Evolutionary conservation across 176 grass and related monocot genomes (phyloP).

Genomic region (Phoenix roebelenii): DNA sequence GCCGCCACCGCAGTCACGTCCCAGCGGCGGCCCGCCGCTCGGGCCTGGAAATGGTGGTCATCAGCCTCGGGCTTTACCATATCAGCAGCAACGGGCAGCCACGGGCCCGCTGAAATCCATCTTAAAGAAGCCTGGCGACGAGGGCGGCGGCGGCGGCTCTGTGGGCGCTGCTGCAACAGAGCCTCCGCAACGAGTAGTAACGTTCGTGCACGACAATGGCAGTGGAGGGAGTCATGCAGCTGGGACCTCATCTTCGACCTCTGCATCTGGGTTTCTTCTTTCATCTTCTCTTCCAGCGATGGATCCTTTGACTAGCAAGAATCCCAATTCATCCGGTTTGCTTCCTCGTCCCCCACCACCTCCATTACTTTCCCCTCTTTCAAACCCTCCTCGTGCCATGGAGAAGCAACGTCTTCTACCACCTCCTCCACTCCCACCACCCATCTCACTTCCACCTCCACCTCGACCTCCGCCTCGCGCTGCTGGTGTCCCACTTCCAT

Average conservation of each 20-base stretch:
- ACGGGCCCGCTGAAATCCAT: slow-evolving; percentile 50
- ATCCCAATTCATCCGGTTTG: slow-evolving; percentile 20
- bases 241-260: background rate
- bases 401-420: too few relatives aligned
- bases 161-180: slow-evolving; percentile 11
- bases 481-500: too few relatives aligned
- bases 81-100: slow-evolving; percentile 2
- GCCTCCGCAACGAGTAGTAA: slow-evolving; percentile 46
- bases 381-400: too few relatives aligned
- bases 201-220: slow-evolving; percentile 23
- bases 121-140: slow-evolving; percentile 56
- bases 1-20: slow-evolving; percentile 15
- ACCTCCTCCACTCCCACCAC: too few relatives aligned
- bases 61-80: slow-evolving; percentile 22
- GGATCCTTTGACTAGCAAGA: slow-evolving; percentile 6
- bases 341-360: background rate
- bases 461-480: too few relatives aligned
- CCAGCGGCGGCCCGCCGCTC: slow-evolving; percentile 29
- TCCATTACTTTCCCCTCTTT: too few relatives aligned
- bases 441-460: too few relatives aligned
- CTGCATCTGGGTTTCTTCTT: too few relatives aligned
- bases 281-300: background rate
- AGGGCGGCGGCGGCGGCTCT: slow-evolving; percentile 1
- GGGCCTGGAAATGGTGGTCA: slow-evolving; percentile 25
- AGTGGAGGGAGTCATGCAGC: background rate